A percentile compares a stretch with the other conserved stretches of the same genome.
phyloP scores from a whole-genome alignment of 441 rosid species.

The Caryocar brasiliense region DNA sequence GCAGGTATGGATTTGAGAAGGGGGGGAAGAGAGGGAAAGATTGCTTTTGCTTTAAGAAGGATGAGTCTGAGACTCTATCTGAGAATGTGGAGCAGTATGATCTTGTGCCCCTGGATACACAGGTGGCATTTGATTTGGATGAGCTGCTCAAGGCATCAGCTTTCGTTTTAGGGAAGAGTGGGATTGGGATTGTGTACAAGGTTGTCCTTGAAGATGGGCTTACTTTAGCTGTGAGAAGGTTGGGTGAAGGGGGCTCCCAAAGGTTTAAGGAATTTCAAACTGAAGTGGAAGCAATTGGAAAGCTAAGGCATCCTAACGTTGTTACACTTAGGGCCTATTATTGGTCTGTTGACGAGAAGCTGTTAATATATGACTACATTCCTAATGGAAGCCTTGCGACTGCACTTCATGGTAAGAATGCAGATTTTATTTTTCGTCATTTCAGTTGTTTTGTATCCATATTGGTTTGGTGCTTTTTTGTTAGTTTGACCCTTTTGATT shows the following conservation, averaged over 20 bases:
- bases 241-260: conserved; percentile 96
- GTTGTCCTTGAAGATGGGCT: conserved; percentile 87
- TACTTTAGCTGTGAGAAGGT: conserved; percentile 80
- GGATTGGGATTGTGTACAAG: conserved; percentile 88
- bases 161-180: conserved; percentile 90
- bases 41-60: conserved; percentile 72
- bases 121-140: conserved; percentile 78
- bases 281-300: conserved; percentile 91
- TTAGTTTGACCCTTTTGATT: neutral
- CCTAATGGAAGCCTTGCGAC: conserved; percentile 75
- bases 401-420: conserved; percentile 70
- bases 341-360: conserved; percentile 97
- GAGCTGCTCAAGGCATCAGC: conserved; percentile 94
- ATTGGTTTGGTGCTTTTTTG: neutral
- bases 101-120: conserved; percentile 65
- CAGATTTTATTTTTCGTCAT: neutral
- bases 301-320: conserved; percentile 82
- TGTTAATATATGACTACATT: conserved; percentile 75
- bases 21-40: conserved; percentile 43
- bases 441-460: neutral
- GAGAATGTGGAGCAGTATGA: conserved; percentile 73
- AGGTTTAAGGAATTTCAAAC: conserved; percentile 93
- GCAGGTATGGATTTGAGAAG: conserved; percentile 41
- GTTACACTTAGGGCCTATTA: conserved; percentile 86
- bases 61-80: conserved; percentile 63